phyloP scores from a whole-genome alignment of 2,329 filamentous ascomycete genomes.

The Ceratocystis cacaofunesta region DNA sequence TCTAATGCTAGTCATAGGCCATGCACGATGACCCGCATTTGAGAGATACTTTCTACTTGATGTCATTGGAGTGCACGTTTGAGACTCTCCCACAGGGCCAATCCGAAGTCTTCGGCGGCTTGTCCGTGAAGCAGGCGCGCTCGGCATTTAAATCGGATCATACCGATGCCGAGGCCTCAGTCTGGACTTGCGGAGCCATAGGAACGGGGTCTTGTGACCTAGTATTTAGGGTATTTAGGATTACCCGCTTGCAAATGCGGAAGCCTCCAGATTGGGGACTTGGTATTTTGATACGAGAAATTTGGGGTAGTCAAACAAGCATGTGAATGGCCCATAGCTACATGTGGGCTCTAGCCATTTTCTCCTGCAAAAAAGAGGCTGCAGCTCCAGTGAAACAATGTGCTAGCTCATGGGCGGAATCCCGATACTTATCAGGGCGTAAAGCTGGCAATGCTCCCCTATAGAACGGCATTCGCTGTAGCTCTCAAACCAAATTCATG shows the following conservation, averaged over 20 bases:
- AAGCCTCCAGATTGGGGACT: background rate
- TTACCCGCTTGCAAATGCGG: background rate
- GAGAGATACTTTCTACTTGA: background rate
- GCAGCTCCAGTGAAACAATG: background rate
- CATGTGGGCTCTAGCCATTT: background rate
- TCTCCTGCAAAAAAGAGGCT: background rate
- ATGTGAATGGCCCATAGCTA: background rate
- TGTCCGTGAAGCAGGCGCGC: background rate
- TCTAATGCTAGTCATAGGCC: too few relatives aligned
- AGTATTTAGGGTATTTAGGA: too few relatives aligned
- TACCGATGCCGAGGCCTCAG: background rate
- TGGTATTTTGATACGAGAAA: background rate
- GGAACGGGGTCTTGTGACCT: background rate
- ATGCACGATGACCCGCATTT: background rate
- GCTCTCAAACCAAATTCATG: conserved; percentile 2
- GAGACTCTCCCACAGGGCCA: background rate
- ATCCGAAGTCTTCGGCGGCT: background rate
- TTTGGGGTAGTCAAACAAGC: background rate
- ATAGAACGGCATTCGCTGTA: background rate
- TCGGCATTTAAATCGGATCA: background rate
- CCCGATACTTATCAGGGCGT: too few relatives aligned
- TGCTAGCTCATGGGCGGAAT: too few relatives aligned
- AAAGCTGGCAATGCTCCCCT: too few relatives aligned
- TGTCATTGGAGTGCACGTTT: background rate
- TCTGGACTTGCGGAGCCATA: background rate